These are phyloP conservation scores for Debaryomyces psychrophilus DNA, from an alignment of 1,139 yeast species.

Conservation along the genomic window DNA sequence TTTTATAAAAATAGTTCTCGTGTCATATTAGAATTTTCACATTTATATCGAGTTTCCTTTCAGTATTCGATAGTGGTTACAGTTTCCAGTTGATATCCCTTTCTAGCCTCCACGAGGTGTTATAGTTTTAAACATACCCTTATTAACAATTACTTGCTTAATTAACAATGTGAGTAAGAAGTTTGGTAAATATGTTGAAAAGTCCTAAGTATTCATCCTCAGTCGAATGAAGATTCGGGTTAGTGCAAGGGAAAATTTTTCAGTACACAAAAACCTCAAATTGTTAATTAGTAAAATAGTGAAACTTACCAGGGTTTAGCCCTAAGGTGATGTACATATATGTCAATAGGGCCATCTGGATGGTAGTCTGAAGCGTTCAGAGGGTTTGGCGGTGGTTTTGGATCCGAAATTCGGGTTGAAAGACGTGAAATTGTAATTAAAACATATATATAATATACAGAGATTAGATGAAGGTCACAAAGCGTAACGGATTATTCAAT, in stretches of 20 bases:
- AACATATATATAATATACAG: constrained; percentile 9
- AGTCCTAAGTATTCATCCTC: constrained; percentile 8
- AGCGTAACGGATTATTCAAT: neutral
- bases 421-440: constrained; percentile 2
- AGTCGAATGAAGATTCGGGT: constrained; percentile 7
- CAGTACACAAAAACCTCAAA: constrained; percentile 13
- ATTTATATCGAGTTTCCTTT: constrained; percentile 1
- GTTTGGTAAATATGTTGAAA: constrained; percentile 9
- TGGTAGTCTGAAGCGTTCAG: neutral
- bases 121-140: constrained; percentile 20
- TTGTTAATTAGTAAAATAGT: constrained; percentile 11
- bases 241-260: constrained; percentile 16
- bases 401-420: neutral
- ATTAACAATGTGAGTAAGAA: constrained; percentile 9
- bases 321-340: constrained; percentile 13
- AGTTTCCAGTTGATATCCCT: constrained; percentile 2
- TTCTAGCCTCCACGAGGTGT: neutral
- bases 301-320: constrained; percentile 16
- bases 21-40: constrained; percentile 6
- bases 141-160: constrained; percentile 15
- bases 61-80: neutral
- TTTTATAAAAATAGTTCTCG: neutral
- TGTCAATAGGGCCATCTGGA: neutral
- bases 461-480: constrained; percentile 1
- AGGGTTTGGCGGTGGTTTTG: too few species aligned